A percentile compares a stretch with the other conserved stretches of the same genome.
phyloP scores from a whole-genome alignment of 1,284 basidiomycete species.

The Uromyces viciae-fabae region DNA sequence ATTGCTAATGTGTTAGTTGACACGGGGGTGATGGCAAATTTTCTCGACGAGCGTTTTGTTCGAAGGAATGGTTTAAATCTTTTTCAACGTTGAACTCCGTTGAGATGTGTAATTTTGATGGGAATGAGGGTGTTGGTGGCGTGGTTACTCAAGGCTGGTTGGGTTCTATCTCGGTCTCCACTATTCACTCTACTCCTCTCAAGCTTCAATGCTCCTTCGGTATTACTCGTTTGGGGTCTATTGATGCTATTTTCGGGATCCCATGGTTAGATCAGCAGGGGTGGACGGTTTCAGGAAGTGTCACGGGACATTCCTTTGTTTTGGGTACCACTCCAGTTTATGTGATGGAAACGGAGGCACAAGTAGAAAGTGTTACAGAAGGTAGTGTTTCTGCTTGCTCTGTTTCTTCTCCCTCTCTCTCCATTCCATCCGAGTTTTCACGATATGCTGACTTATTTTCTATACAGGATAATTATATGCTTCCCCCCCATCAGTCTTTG shows the following conservation, averaged over 20 bases:
- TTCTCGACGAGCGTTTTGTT: background rate
- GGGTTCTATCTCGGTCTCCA: background rate
- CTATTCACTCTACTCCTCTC: background rate
- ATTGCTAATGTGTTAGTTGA: background rate
- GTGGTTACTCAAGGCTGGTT: background rate
- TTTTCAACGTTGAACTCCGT: background rate
- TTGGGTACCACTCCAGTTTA: background rate
- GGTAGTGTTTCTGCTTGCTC: background rate
- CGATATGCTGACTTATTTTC: background rate
- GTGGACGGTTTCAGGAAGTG: background rate
- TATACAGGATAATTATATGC: background rate
- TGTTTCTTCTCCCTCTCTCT: background rate
- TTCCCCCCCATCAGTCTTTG: background rate
- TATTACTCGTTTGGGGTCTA: background rate
- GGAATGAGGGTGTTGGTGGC: background rate
- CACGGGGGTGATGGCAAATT: background rate
- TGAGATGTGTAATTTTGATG: background rate
- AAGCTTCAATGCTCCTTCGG: background rate
- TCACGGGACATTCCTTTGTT: background rate
- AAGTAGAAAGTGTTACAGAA: no score
- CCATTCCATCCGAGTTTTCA: background rate
- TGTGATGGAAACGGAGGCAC: background rate
- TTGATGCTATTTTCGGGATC: conserved; percentile 2
- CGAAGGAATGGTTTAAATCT: background rate
- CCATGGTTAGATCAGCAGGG: conserved; percentile 23